Evolutionary conservation across 768 basidiomycete genomes (phyloP).

Genomic region (Boletus rubescentipes): DNA sequence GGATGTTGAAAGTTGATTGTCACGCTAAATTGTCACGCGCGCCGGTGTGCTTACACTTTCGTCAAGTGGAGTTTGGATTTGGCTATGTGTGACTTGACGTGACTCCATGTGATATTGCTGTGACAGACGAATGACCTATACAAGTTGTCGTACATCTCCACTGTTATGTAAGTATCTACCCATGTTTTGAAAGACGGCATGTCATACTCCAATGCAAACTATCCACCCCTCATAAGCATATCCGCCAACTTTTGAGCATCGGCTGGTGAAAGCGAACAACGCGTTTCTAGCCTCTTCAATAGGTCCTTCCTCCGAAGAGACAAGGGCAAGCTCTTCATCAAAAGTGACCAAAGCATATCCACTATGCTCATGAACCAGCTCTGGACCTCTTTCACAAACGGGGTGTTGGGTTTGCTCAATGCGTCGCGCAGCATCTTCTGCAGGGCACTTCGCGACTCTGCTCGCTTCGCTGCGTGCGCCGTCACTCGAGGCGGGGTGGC

Average conservation of each 20-base stretch:
- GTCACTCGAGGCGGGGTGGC: neutral
- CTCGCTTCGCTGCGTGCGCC: neutral
- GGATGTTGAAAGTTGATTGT: too few relatives aligned
- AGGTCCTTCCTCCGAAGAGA: neutral
- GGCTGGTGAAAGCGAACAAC: neutral
- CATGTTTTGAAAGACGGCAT: too few relatives aligned
- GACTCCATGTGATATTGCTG: too few relatives aligned
- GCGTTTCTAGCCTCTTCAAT: neutral
- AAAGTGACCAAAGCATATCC: neutral
- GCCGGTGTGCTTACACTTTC: too few relatives aligned
- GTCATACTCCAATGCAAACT: neutral
- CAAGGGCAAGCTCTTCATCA: neutral
- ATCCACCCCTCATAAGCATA: neutral
- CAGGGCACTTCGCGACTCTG: neutral
- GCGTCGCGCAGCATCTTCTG: neutral
- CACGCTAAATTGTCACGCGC: too few relatives aligned
- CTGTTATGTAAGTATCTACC: too few relatives aligned
- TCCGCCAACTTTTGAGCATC: constrained; percentile 1
- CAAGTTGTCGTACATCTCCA: too few relatives aligned
- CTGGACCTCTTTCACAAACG: constrained; percentile 3
- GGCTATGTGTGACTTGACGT: too few relatives aligned
- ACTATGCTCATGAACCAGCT: neutral
- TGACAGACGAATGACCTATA: too few relatives aligned
- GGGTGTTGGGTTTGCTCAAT: neutral
- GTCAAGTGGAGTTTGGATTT: too few relatives aligned